Evolutionary conservation across 495 filamentous ascomycete genomes (phyloP).

Genomic region (Aspergillus diversus): DNA sequence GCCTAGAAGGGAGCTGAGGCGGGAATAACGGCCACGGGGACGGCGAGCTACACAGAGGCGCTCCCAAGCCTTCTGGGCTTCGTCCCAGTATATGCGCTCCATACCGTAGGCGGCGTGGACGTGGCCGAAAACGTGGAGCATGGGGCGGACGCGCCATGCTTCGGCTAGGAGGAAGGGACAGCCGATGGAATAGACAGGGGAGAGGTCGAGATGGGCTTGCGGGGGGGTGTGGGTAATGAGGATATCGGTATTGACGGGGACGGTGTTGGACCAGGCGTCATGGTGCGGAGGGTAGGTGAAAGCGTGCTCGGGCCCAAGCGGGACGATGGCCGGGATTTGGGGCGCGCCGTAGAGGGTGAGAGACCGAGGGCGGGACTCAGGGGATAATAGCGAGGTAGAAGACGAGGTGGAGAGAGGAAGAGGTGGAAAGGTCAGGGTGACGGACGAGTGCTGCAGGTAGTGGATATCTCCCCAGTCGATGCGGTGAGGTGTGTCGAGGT

Average conservation of each 20-base stretch:
- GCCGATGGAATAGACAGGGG: conserved; percentile 60
- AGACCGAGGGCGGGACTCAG: conserved; percentile 34
- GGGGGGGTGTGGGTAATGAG: conserved; percentile 80
- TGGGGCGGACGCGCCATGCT: conserved; percentile 76
- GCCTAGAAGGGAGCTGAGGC: conserved; percentile 39
- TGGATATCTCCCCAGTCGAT: conserved; percentile 63
- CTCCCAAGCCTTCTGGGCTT: conserved; percentile 74
- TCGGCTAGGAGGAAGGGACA: conserved; percentile 76
- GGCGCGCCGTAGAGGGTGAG: conserved; percentile 66
- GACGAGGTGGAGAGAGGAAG: conserved; percentile 18
- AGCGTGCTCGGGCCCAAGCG: conserved; percentile 64
- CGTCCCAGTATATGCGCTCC: conserved; percentile 77
- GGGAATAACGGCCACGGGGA: conserved; percentile 29
- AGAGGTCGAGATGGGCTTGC: conserved; percentile 74
- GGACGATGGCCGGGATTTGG: conserved; percentile 60
- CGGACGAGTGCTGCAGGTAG: conserved; percentile 66
- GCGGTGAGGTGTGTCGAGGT: conserved; percentile 33
- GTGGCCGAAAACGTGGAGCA: conserved; percentile 88
- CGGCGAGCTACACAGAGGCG: conserved; percentile 50
- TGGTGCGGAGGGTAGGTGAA: conserved; percentile 64
- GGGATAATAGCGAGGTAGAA: conserved; percentile 17
- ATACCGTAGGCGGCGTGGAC: conserved; percentile 69
- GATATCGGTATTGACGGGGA: conserved; percentile 78
- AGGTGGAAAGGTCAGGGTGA: conserved; percentile 52
- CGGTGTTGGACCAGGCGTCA: conserved; percentile 65